A percentile compares a stretch with the other conserved stretches of the same genome.
phyloP scores from a whole-genome alignment of 202 grass and related monocot species.

The Carex arenaria region DNA sequence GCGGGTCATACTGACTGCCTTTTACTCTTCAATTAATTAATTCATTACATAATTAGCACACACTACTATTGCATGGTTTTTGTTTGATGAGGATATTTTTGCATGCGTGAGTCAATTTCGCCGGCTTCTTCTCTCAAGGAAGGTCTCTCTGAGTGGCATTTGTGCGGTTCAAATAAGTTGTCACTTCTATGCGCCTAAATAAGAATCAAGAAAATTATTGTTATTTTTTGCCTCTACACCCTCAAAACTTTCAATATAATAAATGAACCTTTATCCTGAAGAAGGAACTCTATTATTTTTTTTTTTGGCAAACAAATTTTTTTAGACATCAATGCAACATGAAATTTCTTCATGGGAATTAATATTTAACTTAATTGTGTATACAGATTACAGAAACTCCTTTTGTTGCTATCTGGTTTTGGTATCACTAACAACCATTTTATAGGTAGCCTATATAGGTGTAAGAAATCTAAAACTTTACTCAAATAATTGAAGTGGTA shows the following conservation, averaged over 20 bases:
- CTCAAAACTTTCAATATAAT: not conserved
- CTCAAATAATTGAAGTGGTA: not conserved
- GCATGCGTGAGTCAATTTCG: constrained; percentile 20
- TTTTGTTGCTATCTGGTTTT: constrained; percentile 3
- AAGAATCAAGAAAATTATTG: not conserved
- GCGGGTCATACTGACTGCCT: not conserved
- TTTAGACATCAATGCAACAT: not conserved
- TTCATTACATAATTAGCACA: not conserved
- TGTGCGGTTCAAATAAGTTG: constrained; percentile 8
- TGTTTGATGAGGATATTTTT: not conserved
- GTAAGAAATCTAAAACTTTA: not conserved
- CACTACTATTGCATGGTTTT: not conserved
- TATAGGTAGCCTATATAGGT: not conserved
- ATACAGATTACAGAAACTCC: not conserved
- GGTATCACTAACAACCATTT: constrained; percentile 5
- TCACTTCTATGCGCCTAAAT: not conserved
- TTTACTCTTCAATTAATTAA: not conserved
- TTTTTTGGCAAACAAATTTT: not conserved
- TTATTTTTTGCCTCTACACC: not conserved
- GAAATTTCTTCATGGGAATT: not conserved
- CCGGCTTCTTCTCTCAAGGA: constrained; percentile 20
- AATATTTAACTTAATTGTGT: not conserved
- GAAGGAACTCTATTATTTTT: no score
- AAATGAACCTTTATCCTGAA: no score
- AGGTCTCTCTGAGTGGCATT: not conserved